Percentiles rank a stretch among this genome's conserved stretches.
phyloP scores from a whole-genome alignment of 2,329 filamentous ascomycete genomes.

The Calonectria hongkongensis region DNA sequence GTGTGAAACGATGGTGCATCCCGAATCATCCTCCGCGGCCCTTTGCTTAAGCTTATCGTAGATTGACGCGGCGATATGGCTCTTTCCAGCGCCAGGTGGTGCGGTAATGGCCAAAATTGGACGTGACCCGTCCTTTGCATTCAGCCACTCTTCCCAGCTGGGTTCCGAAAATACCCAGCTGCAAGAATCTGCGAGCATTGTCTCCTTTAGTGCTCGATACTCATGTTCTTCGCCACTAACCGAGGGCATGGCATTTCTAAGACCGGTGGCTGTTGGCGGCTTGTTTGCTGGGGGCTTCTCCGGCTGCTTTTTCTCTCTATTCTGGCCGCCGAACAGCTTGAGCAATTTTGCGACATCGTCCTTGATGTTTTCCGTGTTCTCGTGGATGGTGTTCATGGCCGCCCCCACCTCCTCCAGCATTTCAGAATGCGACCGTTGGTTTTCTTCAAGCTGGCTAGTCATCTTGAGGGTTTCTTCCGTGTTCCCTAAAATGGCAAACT shows the following conservation, averaged over 20 bases:
- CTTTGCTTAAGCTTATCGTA: conserved; percentile 47
- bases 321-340: conserved; percentile 50
- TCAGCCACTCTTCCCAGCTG: conserved; percentile 53
- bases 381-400: conserved; percentile 52
- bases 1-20: conserved; percentile 53
- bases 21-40: conserved; percentile 41
- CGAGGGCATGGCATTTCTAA: conserved; percentile 51
- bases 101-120: conserved; percentile 56
- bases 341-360: conserved; percentile 55
- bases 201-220: conserved; percentile 55
- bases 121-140: conserved; percentile 6
- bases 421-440: conserved; percentile 50
- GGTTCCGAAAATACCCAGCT: conserved; percentile 56
- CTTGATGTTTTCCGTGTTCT: conserved; percentile 54
- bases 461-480: conserved; percentile 57
- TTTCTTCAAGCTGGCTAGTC: conserved; percentile 52
- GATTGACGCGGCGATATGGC: conserved; percentile 53
- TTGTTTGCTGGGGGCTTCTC: conserved; percentile 47
- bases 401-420: conserved; percentile 54
- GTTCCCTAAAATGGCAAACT: conserved; percentile 59
- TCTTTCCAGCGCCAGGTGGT: conserved; percentile 59
- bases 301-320: too few species aligned
- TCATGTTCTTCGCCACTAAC: conserved; percentile 52
- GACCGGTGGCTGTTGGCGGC: conserved; percentile 46
- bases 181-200: conserved; percentile 55